Base-by-base conservation (phyloP, 495 filamentous ascomycete species). In the Baudoinia panamericana region DNA sequence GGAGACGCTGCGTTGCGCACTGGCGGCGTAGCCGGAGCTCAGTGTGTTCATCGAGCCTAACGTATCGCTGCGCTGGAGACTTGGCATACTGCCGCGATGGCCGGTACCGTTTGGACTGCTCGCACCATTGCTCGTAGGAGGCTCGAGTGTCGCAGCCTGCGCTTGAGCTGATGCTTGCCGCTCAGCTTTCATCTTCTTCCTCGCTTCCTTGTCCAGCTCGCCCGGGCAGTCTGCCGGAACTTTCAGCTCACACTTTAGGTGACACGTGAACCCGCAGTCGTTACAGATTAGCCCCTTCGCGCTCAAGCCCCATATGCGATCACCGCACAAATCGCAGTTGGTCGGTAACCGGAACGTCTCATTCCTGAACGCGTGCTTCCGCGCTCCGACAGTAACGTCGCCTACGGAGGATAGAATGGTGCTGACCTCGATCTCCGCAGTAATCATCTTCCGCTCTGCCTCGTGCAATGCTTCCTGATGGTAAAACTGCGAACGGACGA, bases 181-280 rank as follows among this genome's bases (percentile, higher is more conserved):
- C 53, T 82, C 76, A 18, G 63, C 70, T 59, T 96, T 96, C 35
- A 90, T 64, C 51, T 82, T 88, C 67, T 93, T 96, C 66, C 78
- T 83, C 41, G 92, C 85, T 39, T 96, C 92, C 61, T 96, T 95
- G 25, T 70, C 74, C 55, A 83, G 77, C 58, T 96, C 90, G 26
- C 90, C 90, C 0, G 90, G 90, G 53, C 90, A 99, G 51, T 88
- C 81, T 3, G 90, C 84, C 0, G 90, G 86, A 1, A 95, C 92
- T 57, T 96, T 99, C 78, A 99, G 83, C 63, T 99, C 83, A 58
- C 90, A 99, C 63, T 99, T 96, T 66, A 76, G 88, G 63, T 99
- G 90, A 52, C 90, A 99, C 2, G 86, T 93, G 60, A 93, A 99
- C 5, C 90, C 92, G 53, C 90, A 99, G 56, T 94, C 86, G 44